Evolutionary conservation across 345 rosid genomes (phyloP).

Genomic region (Xanthoceras sorbifolium): DNA sequence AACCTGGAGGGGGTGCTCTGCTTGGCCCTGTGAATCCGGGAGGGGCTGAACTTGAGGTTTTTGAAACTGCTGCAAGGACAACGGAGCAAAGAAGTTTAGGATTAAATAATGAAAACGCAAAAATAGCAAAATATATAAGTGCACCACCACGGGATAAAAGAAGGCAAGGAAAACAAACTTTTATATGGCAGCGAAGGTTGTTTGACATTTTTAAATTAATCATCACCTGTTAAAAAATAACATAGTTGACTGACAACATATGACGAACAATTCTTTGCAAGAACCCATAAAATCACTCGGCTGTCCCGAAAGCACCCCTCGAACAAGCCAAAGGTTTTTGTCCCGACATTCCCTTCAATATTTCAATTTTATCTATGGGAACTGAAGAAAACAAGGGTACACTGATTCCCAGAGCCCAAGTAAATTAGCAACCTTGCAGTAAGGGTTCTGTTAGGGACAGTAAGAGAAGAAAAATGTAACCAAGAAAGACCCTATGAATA

Average conservation of each 20-base stretch:
- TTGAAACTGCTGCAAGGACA: conserved; percentile 35
- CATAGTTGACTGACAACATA: neutral
- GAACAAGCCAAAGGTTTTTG: neutral
- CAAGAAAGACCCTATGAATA: neutral
- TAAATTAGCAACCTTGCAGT: neutral
- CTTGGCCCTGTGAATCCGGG: conserved; percentile 58
- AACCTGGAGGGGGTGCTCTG: conserved; percentile 63
- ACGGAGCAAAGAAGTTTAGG: neutral
- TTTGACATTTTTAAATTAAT: neutral
- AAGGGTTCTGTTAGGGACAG: neutral
- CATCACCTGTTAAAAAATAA: neutral
- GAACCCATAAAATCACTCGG: neutral
- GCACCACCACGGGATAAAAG: neutral
- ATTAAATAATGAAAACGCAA: neutral
- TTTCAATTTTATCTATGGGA: neutral
- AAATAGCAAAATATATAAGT: neutral
- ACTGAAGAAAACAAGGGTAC: neutral
- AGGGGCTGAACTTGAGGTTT: conserved; percentile 49
- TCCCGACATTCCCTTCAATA: neutral
- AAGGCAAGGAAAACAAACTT: neutral
- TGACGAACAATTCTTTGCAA: neutral
- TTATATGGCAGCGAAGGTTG: neutral
- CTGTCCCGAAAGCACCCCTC: neutral
- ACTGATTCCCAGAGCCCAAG: neutral
- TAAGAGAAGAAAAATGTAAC: neutral